Base-by-base conservation (phyloP, 1,139 yeast genomes). In the Yamadazyma buinensis region DNA sequence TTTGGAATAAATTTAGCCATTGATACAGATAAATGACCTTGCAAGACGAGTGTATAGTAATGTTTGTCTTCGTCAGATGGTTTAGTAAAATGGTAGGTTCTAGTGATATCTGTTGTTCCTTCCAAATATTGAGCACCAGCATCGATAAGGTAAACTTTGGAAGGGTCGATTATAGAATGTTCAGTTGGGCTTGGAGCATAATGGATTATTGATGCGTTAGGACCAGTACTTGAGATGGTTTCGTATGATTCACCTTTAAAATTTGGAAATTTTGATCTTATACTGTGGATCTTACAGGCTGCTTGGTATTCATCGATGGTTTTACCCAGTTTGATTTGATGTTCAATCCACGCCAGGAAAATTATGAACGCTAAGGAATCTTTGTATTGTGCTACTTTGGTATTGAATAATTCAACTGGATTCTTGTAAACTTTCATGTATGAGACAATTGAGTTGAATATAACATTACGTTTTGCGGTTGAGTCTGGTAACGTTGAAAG, bases 21-120 rank as follows among this genome's bases (percentile, higher is more conserved):
- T 2, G 80, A 75, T 20, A 76, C 72, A 4, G 72, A 72, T 41
- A 76, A 57, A 50, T 76, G 80, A 1, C 80, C 81, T 44, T 72
- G 72, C 30, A 76, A 57, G 1, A 76, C 82, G 24, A 75, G 54
- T 0, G 80, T 66, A 43, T 75, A 75, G 35, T 56, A 65, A 50
- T 59, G 72, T 46, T 48, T 64, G 55, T 48, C 53, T 26, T 43
- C 59, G 11, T 42, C 59, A 32, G 48, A 46, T 27, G 49, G 37
- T 26, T 49, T 28, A 5, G 65, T 66, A 44, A 75, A 72, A 45
- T 67, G 67, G 38, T 61, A 59, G 0, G 80, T 72, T 38, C 82
- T 56, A 3, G 82, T 75, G 9, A 75, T 75, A 48, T 75, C 81
- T 1, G 82, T 76, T 1, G 82, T 76, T 3, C 81, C 81, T 48